phyloP scores from a whole-genome alignment of 352 stramenopile species.

The Globisporangium radiosum region DNA sequence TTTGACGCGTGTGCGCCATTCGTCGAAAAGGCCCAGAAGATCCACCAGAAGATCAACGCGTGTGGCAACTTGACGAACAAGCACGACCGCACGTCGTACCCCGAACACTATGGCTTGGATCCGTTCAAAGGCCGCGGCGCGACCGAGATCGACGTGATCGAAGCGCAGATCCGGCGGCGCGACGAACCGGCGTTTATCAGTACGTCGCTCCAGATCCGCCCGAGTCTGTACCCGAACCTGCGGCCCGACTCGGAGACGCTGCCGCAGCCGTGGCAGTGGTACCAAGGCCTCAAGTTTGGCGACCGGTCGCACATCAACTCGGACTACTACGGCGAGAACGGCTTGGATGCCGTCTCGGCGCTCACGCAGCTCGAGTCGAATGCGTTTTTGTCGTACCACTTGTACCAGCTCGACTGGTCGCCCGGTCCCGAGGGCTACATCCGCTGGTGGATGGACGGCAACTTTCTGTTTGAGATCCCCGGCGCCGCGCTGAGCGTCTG shows the following conservation, averaged over 20 bases:
- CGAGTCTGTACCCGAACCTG: slow-evolving; percentile 61
- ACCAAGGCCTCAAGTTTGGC: slow-evolving; percentile 79
- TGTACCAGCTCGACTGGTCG: slow-evolving; percentile 95
- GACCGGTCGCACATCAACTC: slow-evolving; percentile 89
- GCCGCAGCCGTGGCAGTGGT: slow-evolving; percentile 83
- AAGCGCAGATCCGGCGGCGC: slow-evolving; percentile 77
- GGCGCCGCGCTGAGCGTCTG: slow-evolving; percentile 81
- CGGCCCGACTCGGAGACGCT: slow-evolving; percentile 48
- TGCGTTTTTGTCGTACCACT: slow-evolving; percentile 90
- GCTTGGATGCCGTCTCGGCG: slow-evolving; percentile 93
- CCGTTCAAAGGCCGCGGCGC: slow-evolving; percentile 88
- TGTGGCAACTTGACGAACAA: slow-evolving; percentile 93
- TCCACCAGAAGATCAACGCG: slow-evolving; percentile 91
- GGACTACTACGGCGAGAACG: slow-evolving; percentile 92
- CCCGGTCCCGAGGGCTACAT: slow-evolving; percentile 89
- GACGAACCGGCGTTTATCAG: slow-evolving; percentile 89
- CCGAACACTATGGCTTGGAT: slow-evolving; percentile 89
- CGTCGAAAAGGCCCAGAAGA: slow-evolving; percentile 85
- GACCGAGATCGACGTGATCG: slow-evolving; percentile 97
- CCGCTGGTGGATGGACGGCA: slow-evolving; percentile 91
- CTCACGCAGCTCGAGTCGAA: slow-evolving; percentile 88
- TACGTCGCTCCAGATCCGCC: slow-evolving; percentile 91
- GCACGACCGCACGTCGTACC: slow-evolving; percentile 77
- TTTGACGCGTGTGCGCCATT: slow-evolving; percentile 88
- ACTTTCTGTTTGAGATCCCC: slow-evolving; percentile 92